These are phyloP conservation scores for Bauhinia variegata DNA, from an alignment of 306 rosid genomes.

Conservation along the genomic window DNA sequence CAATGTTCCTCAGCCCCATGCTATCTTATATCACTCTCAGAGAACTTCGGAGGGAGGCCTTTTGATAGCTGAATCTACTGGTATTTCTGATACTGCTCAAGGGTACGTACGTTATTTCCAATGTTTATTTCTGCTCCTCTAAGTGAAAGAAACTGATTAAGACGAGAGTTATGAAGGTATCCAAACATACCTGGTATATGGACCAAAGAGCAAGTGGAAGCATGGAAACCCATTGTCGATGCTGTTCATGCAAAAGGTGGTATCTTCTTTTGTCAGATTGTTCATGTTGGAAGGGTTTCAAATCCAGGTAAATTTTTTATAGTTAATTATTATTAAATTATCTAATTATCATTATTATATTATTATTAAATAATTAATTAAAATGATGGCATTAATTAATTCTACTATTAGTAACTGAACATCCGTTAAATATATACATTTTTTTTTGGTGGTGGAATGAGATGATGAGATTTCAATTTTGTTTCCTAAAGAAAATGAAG, in stretches of 20 bases:
- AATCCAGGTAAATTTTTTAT: conserved; percentile 43
- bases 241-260: conserved; percentile 58
- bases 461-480: too few relatives aligned
- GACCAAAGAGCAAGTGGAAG: conserved; percentile 58
- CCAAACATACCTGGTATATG: conserved; percentile 49
- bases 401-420: too few relatives aligned
- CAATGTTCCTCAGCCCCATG: conserved; percentile 48
- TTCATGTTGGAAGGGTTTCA: conserved; percentile 54
- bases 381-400: too few relatives aligned
- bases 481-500: too few relatives aligned
- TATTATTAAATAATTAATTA: too few relatives aligned
- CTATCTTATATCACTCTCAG: conserved; percentile 48
- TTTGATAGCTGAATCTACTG: conserved; percentile 45
- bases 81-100: conserved; percentile 46
- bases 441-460: too few relatives aligned
- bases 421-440: too few relatives aligned
- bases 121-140: not conserved
- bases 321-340: too few relatives aligned
- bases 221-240: not conserved
- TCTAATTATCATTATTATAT: too few relatives aligned
- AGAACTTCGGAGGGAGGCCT: conserved; percentile 49
- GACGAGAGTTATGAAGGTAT: conserved; percentile 14
- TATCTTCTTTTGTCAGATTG: conserved; percentile 53
- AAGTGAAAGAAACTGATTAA: not conserved
- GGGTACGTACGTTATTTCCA: conserved; percentile 31